A percentile compares a stretch with the other conserved stretches of the same genome.
These are phyloP conservation scores for Metschnikowia lachancei DNA, from an alignment of 805 yeast species.

Conservation along the genomic window DNA sequence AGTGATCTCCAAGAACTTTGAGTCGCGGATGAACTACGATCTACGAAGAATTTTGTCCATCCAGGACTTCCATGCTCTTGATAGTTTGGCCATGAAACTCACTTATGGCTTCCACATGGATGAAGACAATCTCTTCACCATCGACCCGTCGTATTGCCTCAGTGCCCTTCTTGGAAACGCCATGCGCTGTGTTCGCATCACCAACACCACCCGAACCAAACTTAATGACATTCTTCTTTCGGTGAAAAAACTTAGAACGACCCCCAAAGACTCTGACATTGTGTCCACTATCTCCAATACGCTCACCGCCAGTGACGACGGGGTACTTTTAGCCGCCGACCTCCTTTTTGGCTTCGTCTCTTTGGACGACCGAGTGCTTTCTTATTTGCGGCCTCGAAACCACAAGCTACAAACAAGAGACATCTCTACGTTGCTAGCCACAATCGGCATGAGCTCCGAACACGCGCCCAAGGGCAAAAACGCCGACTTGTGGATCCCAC, in stretches of 20 bases:
- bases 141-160: slow-evolving; percentile 28
- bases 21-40: slow-evolving; percentile 75
- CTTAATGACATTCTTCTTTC: slow-evolving; percentile 53
- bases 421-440: slow-evolving; percentile 66
- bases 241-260: slow-evolving; percentile 22
- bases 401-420: slow-evolving; percentile 84
- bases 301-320: slow-evolving; percentile 9
- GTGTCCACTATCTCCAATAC: slow-evolving; percentile 3
- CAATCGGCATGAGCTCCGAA: slow-evolving; percentile 49
- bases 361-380: slow-evolving; percentile 58
- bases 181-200: slow-evolving; percentile 43
- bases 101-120: slow-evolving; percentile 32
- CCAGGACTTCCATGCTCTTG: slow-evolving; percentile 70
- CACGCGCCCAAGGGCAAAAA: slow-evolving; percentile 36
- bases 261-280: slow-evolving; percentile 4
- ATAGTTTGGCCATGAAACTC: slow-evolving; percentile 47
- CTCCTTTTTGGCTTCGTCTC: slow-evolving; percentile 75
- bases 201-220: slow-evolving; percentile 54
- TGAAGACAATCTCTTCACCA: slow-evolving; percentile 3
- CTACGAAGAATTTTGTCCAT: slow-evolving; percentile 70
- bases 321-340: slow-evolving; percentile 34
- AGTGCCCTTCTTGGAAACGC: slow-evolving; percentile 30
- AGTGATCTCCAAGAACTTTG: slow-evolving; percentile 65
- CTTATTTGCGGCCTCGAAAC: slow-evolving; percentile 69
- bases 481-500: slow-evolving; percentile 90